Evolutionary conservation across 2,329 filamentous ascomycete genomes (phyloP).

Genomic region (Magnaporthiopsis rhizophila): DNA sequence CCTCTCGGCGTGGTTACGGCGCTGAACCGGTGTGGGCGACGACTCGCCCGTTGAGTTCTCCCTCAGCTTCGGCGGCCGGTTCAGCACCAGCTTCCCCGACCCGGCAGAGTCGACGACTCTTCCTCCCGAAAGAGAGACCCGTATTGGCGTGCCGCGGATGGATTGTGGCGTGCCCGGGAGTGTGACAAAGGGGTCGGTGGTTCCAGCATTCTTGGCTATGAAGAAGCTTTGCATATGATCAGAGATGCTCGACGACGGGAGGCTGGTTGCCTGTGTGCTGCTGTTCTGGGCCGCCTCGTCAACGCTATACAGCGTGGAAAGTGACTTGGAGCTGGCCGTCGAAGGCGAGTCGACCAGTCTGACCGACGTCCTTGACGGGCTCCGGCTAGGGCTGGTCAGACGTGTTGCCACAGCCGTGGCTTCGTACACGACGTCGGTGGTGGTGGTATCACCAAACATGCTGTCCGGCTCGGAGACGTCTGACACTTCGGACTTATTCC

Average conservation of each 20-base stretch:
- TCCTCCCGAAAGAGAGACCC: background rate
- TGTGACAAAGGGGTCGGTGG: background rate
- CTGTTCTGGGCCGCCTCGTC: conserved; percentile 35
- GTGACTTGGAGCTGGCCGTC: conserved; percentile 41
- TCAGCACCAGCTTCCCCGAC: background rate
- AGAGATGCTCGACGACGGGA: background rate
- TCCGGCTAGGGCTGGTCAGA: conserved; percentile 34
- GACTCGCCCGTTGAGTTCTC: background rate
- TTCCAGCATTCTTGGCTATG: background rate
- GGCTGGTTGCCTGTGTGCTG: conserved; percentile 4
- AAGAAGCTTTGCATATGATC: background rate
- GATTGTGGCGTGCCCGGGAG: background rate
- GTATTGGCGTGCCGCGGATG: background rate
- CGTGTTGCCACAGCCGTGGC: conserved; percentile 11
- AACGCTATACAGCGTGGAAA: conserved; percentile 50
- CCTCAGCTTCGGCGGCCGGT: background rate
- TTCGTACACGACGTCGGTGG: background rate
- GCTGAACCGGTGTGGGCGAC: background rate
- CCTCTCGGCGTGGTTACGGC: background rate
- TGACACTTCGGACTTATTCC: conserved; percentile 25
- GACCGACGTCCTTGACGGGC: conserved; percentile 8
- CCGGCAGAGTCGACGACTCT: background rate
- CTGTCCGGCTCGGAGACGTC: conserved; percentile 32
- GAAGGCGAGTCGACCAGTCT: conserved; percentile 23
- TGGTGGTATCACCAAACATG: conserved; percentile 23